Percentiles rank a stretch among this genome's conserved stretches.
Evolutionary conservation across 2,329 filamentous ascomycete genomes (phyloP).

Genomic region (Mycosphaerella sp.): DNA sequence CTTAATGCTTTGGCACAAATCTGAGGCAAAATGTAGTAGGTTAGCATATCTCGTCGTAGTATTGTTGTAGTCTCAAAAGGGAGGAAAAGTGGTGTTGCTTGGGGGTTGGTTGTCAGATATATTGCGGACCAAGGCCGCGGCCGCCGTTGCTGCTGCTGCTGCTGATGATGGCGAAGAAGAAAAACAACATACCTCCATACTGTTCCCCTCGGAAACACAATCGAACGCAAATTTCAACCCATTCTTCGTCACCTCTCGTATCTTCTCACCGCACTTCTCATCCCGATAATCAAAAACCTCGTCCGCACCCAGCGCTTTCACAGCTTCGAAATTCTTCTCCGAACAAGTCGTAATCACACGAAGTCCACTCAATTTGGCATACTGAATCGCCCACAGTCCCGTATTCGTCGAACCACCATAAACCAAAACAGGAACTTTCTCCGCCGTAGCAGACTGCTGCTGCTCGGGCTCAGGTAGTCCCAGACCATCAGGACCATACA

Average conservation of each 20-base stretch:
- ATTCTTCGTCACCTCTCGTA: slow-evolving; percentile 27
- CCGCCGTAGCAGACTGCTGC: neutral
- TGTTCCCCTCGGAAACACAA: slow-evolving; percentile 13
- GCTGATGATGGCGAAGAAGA: neutral
- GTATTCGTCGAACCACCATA: slow-evolving; percentile 43
- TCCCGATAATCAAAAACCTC: slow-evolving; percentile 45
- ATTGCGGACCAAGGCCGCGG: neutral
- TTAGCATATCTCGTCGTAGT: neutral
- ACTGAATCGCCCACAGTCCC: slow-evolving; percentile 45
- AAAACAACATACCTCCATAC: slow-evolving; percentile 8
- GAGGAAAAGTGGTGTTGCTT: too few relatives aligned
- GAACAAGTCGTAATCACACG: slow-evolving; percentile 42
- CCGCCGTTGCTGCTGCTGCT: too few relatives aligned
- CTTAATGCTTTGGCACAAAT: slow-evolving; percentile 21
- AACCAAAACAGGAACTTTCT: slow-evolving; percentile 6
- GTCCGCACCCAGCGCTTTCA: slow-evolving; percentile 41
- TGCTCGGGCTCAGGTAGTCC: slow-evolving; percentile 8
- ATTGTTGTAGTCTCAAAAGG: too few relatives aligned
- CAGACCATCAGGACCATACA: slow-evolving; percentile 32
- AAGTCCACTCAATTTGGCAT: slow-evolving; percentile 36
- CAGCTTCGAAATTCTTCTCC: slow-evolving; percentile 42
- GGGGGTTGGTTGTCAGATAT: too few relatives aligned
- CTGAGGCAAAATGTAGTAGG: neutral
- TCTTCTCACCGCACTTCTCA: slow-evolving; percentile 37
- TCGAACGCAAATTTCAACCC: slow-evolving; percentile 14